Conservation (phyloP, 2,329 filamentous ascomycete genomes). For the Zasmidium cellare region DNA sequence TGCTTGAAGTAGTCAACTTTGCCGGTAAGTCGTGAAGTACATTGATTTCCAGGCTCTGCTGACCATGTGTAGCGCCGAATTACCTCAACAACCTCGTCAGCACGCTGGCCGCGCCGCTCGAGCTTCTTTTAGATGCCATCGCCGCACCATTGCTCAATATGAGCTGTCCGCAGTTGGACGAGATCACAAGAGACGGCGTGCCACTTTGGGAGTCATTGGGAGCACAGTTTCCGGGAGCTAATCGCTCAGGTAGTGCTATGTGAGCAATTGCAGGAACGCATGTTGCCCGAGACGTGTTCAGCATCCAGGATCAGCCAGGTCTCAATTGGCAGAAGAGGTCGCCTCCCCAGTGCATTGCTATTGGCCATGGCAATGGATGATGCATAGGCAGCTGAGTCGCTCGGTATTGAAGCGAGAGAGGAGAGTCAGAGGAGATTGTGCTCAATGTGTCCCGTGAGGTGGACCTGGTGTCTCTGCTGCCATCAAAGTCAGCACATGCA, state of each 20-base stretch:
- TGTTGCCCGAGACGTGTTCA: too few species aligned
- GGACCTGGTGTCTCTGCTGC: too few species aligned
- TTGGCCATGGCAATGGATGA: too few species aligned
- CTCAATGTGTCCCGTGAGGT: too few species aligned
- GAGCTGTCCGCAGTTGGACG: constrained; percentile 20
- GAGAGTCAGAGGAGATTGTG: too few species aligned
- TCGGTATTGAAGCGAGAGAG: too few species aligned
- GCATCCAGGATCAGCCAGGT: too few species aligned
- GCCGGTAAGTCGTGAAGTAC: constrained; percentile 18
- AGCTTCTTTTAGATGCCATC: constrained; percentile 15
- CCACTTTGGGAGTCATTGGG: constrained; percentile 20
- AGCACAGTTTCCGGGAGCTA: constrained; percentile 22
- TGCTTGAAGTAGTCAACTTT: constrained; percentile 33
- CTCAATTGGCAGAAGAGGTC: too few species aligned
- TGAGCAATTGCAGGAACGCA: not conserved
- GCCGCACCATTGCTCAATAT: constrained; percentile 17
- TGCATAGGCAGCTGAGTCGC: too few species aligned
- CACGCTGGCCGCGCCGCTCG: constrained; percentile 16
- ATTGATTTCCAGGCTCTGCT: not conserved
- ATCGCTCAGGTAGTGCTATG: constrained; percentile 1
- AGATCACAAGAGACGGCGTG: constrained; percentile 20
- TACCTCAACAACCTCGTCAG: constrained; percentile 32
- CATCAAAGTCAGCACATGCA: too few species aligned
- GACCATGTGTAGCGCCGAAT: constrained; percentile 26
- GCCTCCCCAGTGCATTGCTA: too few species aligned